Percentiles rank a stretch among this genome's conserved stretches.
Evolutionary conservation across 495 filamentous ascomycete genomes (phyloP).

Genomic region (Penicillium maclennaniae): DNA sequence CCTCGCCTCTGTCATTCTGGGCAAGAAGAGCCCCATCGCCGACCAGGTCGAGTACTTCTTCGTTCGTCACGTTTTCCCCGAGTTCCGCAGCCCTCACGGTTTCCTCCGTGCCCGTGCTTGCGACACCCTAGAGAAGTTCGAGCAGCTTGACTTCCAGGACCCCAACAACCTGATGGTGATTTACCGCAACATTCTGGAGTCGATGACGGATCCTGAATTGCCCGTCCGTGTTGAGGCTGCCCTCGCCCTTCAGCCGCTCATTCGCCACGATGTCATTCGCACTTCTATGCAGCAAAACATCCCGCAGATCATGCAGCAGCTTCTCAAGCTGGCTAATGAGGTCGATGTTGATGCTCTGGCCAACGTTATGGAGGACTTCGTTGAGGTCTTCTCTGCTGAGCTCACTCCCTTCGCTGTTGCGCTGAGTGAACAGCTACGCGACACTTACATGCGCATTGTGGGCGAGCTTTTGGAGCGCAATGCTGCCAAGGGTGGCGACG

Average conservation of each 20-base stretch:
- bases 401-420: constrained; percentile 98
- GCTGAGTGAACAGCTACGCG: constrained; percentile 89
- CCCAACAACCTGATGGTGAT: constrained; percentile 89
- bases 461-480: constrained; percentile 86
- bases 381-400: constrained; percentile 94
- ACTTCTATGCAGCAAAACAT: constrained; percentile 96
- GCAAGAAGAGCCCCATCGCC: constrained; percentile 96
- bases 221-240: constrained; percentile 94
- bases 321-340: constrained; percentile 93
- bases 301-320: constrained; percentile 98
- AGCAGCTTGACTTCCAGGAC: constrained; percentile 93
- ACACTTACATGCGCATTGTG: constrained; percentile 93
- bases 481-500: constrained; percentile 61
- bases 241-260: constrained; percentile 89
- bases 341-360: constrained; percentile 90
- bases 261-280: constrained; percentile 90
- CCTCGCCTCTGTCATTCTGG: constrained; percentile 84
- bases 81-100: constrained; percentile 89
- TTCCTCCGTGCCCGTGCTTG: constrained; percentile 94
- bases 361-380: constrained; percentile 99
- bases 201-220: constrained; percentile 87
- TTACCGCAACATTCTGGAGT: constrained; percentile 94
- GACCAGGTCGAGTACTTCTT: constrained; percentile 99
- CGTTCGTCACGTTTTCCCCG: constrained; percentile 95
- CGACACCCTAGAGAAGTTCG: constrained; percentile 96